A percentile compares a stretch with the other conserved stretches of the same genome.
Evolutionary conservation across 371 early-diverging fungal genomes (phyloP).

Genomic region (Coelomomyces lativittatus): DNA sequence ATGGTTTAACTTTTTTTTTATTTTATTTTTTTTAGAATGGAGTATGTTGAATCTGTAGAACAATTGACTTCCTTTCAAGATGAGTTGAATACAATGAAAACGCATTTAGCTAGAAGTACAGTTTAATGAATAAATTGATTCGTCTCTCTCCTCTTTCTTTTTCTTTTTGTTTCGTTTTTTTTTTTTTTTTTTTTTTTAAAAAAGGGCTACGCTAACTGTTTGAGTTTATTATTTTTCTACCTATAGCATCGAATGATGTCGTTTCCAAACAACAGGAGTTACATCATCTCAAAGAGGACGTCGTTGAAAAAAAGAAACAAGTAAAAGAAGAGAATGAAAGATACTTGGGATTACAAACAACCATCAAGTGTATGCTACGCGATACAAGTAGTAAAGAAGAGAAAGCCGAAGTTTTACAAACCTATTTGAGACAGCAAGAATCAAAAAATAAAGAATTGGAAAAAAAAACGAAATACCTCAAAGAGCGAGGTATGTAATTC

Average conservation of each 20-base stretch:
- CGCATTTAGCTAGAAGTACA: constrained; percentile 18
- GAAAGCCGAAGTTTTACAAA: constrained; percentile 12
- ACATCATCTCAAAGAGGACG: constrained; percentile 1
- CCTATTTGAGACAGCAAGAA: constrained; percentile 20
- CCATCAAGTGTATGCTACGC: background rate
- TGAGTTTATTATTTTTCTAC: background rate
- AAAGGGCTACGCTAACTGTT: too few species aligned
- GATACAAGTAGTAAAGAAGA: background rate
- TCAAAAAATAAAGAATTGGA: constrained; percentile 18
- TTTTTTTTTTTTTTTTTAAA: background rate
- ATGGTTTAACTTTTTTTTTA: background rate
- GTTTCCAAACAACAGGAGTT: background rate
- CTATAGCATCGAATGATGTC: background rate
- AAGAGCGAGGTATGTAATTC: constrained; percentile 20
- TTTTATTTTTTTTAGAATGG: constrained; percentile 6
- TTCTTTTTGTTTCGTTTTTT: background rate
- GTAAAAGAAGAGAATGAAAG: background rate
- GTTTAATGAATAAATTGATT: too few species aligned
- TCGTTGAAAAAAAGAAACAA: constrained; percentile 10
- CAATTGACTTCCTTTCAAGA: constrained; percentile 18
- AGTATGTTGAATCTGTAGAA: constrained; percentile 9
- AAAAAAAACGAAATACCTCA: constrained; percentile 16
- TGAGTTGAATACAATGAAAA: constrained; percentile 21
- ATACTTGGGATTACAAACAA: background rate
- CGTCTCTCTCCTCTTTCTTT: too few species aligned